Base-by-base conservation (phyloP, 2,329 filamentous ascomycete genomes). In the Aspergillus pseudonomiae region DNA sequence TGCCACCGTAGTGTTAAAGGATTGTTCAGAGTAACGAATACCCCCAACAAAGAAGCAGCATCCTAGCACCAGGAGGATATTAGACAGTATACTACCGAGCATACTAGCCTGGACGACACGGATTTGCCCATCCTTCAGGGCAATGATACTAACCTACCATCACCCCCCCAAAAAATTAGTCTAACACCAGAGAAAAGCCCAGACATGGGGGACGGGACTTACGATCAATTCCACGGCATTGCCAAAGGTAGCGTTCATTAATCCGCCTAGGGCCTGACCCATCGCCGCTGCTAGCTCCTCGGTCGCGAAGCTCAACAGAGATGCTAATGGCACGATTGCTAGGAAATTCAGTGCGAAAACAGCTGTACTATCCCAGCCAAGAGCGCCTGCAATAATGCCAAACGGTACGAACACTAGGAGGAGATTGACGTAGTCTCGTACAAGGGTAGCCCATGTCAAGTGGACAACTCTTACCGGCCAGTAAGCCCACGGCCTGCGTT, bases 51-150 rank as follows among this genome's bases (percentile, higher is more conserved):
- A 82, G 81, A 93, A 93, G 78, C 90, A 93, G 84, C 91, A 92
- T 71, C 91, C 90, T 75, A 93, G 85, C 54, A 93, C 94, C 26
- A 98, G 87, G 9, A 98, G 85, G 68, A 97, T 89, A 79, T 98
- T 98, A 68, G 94, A 97, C 45, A 98, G 84, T 71, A 98, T 96
- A 73, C 92, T 96, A 55, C 95, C 94, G 39, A 98, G 88, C 94
- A 98, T 98, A 67, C 93, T 96, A 24, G 94, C 91, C 81, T 98
- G 95, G n/a, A 98, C 94, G 68, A 98, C 94, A 72, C 94, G 89
- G 74, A 97, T 96, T 80, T 98, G 91, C 67, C 89, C 88, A 71
- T 95, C 88, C 68, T 84, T 88, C 53, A 99, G 85, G 21, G 95
- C 95, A 67, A 98, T 91, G 70, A 98, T 94, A 77, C 92, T 96